Percentiles rank a stretch among this genome's conserved stretches.
Conservation (phyloP, 176 grass and related monocot genomes). For the Elaeis guineensis region DNA sequence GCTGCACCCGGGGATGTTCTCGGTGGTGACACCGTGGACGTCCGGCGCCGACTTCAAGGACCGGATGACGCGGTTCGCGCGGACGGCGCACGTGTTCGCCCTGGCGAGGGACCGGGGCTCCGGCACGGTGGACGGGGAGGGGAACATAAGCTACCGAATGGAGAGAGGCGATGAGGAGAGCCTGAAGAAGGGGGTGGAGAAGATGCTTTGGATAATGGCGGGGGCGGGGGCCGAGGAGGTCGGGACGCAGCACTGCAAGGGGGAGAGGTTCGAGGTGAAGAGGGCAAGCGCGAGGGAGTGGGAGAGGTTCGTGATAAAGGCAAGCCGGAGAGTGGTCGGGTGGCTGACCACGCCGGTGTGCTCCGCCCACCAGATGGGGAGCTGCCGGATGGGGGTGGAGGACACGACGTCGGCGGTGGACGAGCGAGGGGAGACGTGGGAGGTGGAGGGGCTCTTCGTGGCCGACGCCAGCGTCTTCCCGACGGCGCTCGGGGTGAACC, state of each 20-base stretch:
- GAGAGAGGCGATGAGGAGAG: conserved; percentile 3
- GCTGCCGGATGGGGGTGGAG: conserved; percentile 19
- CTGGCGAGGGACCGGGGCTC: conserved; percentile 8
- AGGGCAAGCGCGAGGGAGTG: too few relatives aligned
- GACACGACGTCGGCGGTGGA: background rate
- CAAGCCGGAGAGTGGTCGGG: background rate
- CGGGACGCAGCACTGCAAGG: conserved; percentile 13
- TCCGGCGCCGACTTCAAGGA: conserved; percentile 15
- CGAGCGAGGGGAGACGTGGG: conserved; percentile 18
- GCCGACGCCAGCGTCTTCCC: conserved; percentile 21
- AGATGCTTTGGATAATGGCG: conserved; percentile 12
- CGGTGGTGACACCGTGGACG: conserved; percentile 17
- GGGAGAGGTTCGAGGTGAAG: conserved; percentile 2
- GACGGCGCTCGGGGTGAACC: conserved; percentile 23
- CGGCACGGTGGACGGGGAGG: conserved; percentile 6
- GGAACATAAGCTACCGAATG: conserved; percentile 1
- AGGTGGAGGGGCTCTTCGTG: conserved; percentile 22
- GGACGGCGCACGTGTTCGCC: conserved; percentile 18
- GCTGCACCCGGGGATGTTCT: conserved; percentile 18
- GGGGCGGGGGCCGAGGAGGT: conserved; percentile 19
- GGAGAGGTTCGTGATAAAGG: background rate
- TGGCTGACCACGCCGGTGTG: background rate
- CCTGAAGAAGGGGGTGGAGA: conserved; percentile 1
- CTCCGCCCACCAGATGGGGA: conserved; percentile 25
- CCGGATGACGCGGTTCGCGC: conserved; percentile 14